Evolutionary conservation across 371 early-diverging fungal species (phyloP).

Genomic region (Blakeslea trispora): DNA sequence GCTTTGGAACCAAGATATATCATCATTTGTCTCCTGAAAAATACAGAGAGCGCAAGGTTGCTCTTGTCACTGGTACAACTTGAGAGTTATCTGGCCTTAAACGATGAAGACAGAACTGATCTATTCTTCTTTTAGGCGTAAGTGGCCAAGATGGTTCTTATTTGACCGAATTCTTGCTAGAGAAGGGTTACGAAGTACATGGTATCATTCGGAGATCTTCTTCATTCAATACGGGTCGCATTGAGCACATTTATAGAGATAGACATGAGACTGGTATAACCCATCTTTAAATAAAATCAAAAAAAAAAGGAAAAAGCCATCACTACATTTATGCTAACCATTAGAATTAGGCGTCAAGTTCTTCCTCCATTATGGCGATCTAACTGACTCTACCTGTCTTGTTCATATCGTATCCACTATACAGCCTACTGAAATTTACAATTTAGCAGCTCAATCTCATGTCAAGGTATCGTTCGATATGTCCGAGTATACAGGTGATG

Average conservation of each 20-base stretch:
- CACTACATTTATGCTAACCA: neutral
- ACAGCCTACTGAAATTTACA: conserved; percentile 81
- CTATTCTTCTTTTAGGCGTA: conserved; percentile 51
- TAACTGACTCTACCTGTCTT: conserved; percentile 82
- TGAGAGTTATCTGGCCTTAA: no score
- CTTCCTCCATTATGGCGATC: conserved; percentile 84
- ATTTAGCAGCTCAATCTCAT: conserved; percentile 79
- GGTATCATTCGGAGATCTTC: conserved; percentile 86
- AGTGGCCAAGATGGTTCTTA: conserved; percentile 89
- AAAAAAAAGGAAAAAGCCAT: no score
- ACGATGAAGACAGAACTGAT: no score
- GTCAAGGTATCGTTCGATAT: conserved; percentile 90
- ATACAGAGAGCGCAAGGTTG: conserved; percentile 66
- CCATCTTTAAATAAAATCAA: no score
- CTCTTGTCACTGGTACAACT: conserved; percentile 61
- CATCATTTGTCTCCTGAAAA: conserved; percentile 57
- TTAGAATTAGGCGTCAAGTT: conserved; percentile 70
- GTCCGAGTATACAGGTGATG: conserved; percentile 89
- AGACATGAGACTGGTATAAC: conserved; percentile 64
- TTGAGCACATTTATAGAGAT: conserved; percentile 80
- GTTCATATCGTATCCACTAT: conserved; percentile 77
- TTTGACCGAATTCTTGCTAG: conserved; percentile 73
- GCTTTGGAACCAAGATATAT: no score
- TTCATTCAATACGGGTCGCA: conserved; percentile 83
- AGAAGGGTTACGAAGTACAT: conserved; percentile 82